A percentile compares a stretch with the other conserved stretches of the same genome.
Evolutionary conservation across 345 rosid genomes (phyloP).

Genomic region (Aquilaria malaccensis): DNA sequence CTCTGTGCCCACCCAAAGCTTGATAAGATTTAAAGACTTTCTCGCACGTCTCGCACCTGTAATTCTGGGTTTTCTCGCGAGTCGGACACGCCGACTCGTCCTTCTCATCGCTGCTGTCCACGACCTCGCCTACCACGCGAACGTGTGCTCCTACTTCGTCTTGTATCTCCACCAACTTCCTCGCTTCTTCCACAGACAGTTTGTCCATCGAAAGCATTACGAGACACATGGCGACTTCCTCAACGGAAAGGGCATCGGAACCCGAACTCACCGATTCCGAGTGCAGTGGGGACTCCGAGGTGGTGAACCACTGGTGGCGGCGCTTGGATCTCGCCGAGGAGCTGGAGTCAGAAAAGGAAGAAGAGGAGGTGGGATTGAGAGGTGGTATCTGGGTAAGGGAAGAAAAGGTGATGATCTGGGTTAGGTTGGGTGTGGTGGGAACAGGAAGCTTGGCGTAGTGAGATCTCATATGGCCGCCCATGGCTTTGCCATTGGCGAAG

Average conservation of each 20-base stretch:
- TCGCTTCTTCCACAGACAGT: constrained; percentile 12
- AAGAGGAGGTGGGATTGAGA: constrained; percentile 13
- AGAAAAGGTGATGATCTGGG: constrained; percentile 5
- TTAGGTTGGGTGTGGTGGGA: constrained; percentile 3
- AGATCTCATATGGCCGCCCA: constrained; percentile 35
- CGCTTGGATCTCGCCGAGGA: constrained; percentile 28
- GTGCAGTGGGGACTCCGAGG: constrained; percentile 29
- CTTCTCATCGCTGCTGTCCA: constrained; percentile 16
- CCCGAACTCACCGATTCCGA: constrained; percentile 64
- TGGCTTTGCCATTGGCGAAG: constrained; percentile 20
- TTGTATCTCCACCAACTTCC: not conserved
- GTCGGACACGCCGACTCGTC: constrained; percentile 13
- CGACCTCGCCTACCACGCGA: constrained; percentile 6
- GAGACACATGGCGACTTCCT: constrained; percentile 23
- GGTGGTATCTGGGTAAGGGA: constrained; percentile 17
- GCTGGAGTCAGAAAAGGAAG: constrained; percentile 39
- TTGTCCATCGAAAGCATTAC: constrained; percentile 33
- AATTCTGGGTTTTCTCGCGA: constrained; percentile 7
- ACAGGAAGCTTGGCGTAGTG: constrained; percentile 19
- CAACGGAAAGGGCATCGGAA: constrained; percentile 42
- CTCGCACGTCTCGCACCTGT: constrained; percentile 27
- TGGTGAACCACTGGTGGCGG: constrained; percentile 20
- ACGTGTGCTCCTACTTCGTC: too few relatives aligned
- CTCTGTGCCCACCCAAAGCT: constrained; percentile 32
- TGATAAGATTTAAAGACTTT: constrained; percentile 28